These are phyloP conservation scores for Heterococcus sp. DNA, from an alignment of 108 stramenopile genomes.

Conservation along the genomic window DNA sequence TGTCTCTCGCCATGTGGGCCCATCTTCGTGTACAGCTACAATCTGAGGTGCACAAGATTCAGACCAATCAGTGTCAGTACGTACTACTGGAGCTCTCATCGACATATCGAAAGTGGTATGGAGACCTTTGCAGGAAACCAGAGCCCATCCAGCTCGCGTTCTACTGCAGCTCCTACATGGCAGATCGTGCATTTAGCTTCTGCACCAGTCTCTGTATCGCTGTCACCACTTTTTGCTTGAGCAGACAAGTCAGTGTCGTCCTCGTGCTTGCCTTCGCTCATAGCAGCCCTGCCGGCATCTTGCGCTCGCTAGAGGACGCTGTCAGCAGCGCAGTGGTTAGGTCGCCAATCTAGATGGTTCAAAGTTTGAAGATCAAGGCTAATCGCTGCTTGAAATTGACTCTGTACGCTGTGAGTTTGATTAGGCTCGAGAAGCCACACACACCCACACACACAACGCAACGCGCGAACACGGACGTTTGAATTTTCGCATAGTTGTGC, in stretches of 20 bases:
- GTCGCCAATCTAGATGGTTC: no score
- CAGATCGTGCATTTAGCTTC: neutral
- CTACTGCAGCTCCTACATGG: conserved; percentile 24
- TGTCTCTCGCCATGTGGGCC: neutral
- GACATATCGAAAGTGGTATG: neutral
- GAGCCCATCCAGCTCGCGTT: conserved; percentile 41
- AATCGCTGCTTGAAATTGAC: no score
- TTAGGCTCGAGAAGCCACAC: no score
- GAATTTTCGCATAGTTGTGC: no score
- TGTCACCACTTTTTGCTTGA: neutral
- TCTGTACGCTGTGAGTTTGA: no score
- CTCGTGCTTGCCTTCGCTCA: neutral
- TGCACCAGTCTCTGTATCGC: neutral
- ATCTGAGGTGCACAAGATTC: conserved; percentile 2
- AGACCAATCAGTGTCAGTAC: neutral
- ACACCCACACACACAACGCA: no score
- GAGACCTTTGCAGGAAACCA: conserved; percentile 35
- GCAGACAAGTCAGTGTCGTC: no score
- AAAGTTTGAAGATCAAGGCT: no score
- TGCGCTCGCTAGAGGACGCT: no score
- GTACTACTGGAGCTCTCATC: neutral
- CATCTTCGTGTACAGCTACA: conserved; percentile 13
- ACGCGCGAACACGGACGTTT: no score
- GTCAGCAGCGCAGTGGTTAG: no score
- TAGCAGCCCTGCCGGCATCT: no score